A percentile compares a stretch with the other conserved stretches of the same genome.
Conservation (phyloP, 2,329 filamentous ascomycete species). For the Neonectria hederae region DNA sequence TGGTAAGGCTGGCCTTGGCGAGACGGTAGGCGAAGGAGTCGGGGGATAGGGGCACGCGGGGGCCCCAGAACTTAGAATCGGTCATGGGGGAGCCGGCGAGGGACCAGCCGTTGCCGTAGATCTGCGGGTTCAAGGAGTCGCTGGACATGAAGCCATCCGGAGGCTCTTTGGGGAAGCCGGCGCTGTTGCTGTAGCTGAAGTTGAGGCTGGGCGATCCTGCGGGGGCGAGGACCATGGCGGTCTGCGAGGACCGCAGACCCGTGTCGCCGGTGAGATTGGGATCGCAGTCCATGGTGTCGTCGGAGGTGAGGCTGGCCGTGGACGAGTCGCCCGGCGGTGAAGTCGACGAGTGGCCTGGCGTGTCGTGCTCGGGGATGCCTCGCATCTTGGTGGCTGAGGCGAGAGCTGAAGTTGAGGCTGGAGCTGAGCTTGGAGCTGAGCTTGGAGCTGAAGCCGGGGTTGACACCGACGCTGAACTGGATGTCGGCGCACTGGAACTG, state of each 20-base stretch:
- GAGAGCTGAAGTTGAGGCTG: background rate
- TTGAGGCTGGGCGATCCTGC: slow-evolving; percentile 10
- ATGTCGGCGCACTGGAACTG: background rate
- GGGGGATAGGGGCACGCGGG: slow-evolving; percentile 18
- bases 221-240: slow-evolving; percentile 10
- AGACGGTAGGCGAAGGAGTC: slow-evolving; percentile 38
- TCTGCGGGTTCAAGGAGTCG: slow-evolving; percentile 28
- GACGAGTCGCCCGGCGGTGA: slow-evolving; percentile 14
- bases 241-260: slow-evolving; percentile 1
- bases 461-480: background rate
- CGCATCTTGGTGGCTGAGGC: background rate
- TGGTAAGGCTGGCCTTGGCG: slow-evolving; percentile 28
- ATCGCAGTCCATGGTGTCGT: slow-evolving; percentile 16
- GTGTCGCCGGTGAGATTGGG: slow-evolving; percentile 4
- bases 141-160: slow-evolving; percentile 6
- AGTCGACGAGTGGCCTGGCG: slow-evolving; percentile 1
- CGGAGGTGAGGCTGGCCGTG: slow-evolving; percentile 14
- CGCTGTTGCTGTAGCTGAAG: background rate
- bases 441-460: background rate
- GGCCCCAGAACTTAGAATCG: slow-evolving; percentile 7
- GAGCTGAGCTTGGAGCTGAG: background rate
- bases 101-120: slow-evolving; percentile 41
- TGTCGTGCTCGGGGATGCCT: background rate
- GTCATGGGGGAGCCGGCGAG: slow-evolving; percentile 23
- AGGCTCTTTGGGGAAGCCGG: slow-evolving; percentile 10